phyloP scores from a whole-genome alignment of 352 stramenopile genomes.

The Peronosclerospora sorghi region DNA sequence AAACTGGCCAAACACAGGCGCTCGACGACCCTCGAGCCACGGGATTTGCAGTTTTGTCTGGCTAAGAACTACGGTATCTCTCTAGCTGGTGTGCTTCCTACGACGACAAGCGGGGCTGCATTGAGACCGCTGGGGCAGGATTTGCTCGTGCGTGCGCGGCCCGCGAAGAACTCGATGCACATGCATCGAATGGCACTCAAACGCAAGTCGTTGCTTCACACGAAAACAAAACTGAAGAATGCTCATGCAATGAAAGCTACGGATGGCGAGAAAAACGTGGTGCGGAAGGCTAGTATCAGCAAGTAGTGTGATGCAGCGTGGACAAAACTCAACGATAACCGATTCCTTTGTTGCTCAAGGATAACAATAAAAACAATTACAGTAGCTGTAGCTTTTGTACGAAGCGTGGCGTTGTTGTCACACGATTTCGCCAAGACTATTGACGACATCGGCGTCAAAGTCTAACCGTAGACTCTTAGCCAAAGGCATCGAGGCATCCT shows the following conservation, averaged over 20 bases:
- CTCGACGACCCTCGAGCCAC: conserved; percentile 56
- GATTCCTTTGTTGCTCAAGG: conserved; percentile 3
- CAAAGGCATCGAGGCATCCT: conserved; percentile 12
- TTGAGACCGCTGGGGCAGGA: conserved; percentile 49
- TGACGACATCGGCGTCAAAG: conserved; percentile 50
- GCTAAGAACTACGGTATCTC: conserved; percentile 83
- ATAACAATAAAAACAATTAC: no score
- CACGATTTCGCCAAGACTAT: conserved; percentile 45
- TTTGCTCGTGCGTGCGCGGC: conserved; percentile 38
- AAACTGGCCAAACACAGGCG: conserved; percentile 65
- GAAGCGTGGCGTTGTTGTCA: conserved; percentile 9
- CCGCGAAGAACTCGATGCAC: conserved; percentile 69
- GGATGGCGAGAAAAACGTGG: conserved; percentile 31
- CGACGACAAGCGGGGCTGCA: conserved; percentile 1
- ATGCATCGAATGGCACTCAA: conserved; percentile 77
- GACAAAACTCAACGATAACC: conserved; percentile 1
- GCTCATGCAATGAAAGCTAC: conserved; percentile 23
- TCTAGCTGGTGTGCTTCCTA: conserved; percentile 43
- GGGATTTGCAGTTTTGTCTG: conserved; percentile 72
- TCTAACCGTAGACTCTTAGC: conserved; percentile 45
- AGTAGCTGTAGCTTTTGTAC: no score
- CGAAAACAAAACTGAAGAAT: conserved; percentile 44
- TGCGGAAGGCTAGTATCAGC: conserved; percentile 40
- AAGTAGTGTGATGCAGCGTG: conserved; percentile 16
- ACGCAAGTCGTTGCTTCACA: conserved; percentile 46